Evolutionary conservation across 352 stramenopile genomes (phyloP).

Genomic region (Achlya hypogyna): DNA sequence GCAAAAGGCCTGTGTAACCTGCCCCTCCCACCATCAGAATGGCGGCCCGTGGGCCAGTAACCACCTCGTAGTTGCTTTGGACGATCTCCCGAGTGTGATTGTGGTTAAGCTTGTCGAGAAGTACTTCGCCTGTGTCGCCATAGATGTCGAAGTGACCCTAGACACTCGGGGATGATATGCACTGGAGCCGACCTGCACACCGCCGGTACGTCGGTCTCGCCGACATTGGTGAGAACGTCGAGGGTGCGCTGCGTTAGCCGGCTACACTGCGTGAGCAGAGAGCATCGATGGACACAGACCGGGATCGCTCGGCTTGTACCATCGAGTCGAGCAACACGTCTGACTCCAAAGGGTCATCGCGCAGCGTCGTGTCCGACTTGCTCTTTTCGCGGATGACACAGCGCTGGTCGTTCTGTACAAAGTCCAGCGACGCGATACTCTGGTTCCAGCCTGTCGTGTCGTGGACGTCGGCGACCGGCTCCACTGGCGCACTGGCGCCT

Average conservation of each 20-base stretch:
- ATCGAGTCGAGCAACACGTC: slow-evolving; percentile 5
- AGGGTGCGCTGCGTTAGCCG: slow-evolving; percentile 11
- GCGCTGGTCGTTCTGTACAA: slow-evolving; percentile 4
- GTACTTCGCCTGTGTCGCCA: neutral
- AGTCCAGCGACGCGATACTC: neutral
- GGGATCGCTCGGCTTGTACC: slow-evolving; percentile 11
- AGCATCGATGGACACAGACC: neutral
- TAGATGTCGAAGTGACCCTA: neutral
- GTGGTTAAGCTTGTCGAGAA: slow-evolving; percentile 4
- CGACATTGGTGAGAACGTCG: neutral
- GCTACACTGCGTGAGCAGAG: neutral
- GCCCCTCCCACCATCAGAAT: neutral
- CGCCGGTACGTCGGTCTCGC: neutral
- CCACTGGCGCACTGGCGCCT: neutral
- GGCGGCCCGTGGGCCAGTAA: neutral
- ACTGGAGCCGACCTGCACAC: neutral
- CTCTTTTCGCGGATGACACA: slow-evolving; percentile 9
- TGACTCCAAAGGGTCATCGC: neutral
- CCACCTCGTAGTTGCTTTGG: neutral
- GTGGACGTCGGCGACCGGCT: too few species aligned
- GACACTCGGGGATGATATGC: too few species aligned
- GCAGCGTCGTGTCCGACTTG: neutral
- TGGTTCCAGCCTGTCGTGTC: neutral
- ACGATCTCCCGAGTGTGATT: slow-evolving; percentile 4
- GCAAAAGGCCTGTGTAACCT: slow-evolving; percentile 5